Evolutionary conservation across 2,329 filamentous ascomycete genomes (phyloP).

Genomic region (Aspergillus sp.): DNA sequence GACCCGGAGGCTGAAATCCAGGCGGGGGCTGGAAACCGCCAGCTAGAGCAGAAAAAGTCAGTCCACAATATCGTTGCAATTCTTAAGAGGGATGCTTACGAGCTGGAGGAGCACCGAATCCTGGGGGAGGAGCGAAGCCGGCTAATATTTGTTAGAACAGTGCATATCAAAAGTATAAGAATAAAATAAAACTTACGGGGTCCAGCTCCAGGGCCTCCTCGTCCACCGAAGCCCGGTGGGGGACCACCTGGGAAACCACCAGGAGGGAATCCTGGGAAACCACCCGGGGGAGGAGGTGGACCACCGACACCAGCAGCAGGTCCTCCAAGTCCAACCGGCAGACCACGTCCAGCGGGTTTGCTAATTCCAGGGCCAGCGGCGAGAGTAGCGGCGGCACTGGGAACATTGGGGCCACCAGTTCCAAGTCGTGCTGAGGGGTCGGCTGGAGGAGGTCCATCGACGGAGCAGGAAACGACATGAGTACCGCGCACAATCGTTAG

Average conservation of each 20-base stretch:
- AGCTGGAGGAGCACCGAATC: slow-evolving; percentile 45
- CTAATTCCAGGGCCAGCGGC: slow-evolving; percentile 85
- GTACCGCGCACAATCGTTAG: slow-evolving; percentile 92
- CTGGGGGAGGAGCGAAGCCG: slow-evolving; percentile 49
- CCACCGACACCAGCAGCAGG: slow-evolving; percentile 86
- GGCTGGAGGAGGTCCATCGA: slow-evolving; percentile 91
- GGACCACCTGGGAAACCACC: slow-evolving; percentile 55
- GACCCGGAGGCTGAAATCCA: slow-evolving; percentile 71
- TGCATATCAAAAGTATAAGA: not conserved
- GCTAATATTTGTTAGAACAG: slow-evolving; percentile 29
- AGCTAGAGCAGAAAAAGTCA: slow-evolving; percentile 46
- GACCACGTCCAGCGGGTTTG: slow-evolving; percentile 84
- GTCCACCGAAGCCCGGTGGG: slow-evolving; percentile 51
- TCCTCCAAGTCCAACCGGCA: slow-evolving; percentile 79
- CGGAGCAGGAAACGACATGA: slow-evolving; percentile 90
- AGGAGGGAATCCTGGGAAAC: slow-evolving; percentile 52
- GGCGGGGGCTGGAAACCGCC: slow-evolving; percentile 59
- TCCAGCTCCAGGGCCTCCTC: slow-evolving; percentile 52
- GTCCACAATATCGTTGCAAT: slow-evolving; percentile 19
- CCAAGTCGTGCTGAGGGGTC: slow-evolving; percentile 90
- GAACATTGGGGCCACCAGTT: slow-evolving; percentile 65
- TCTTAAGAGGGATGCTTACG: slow-evolving; percentile 39
- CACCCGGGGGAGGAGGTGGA: slow-evolving; percentile 65
- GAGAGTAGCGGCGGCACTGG: slow-evolving; percentile 62
- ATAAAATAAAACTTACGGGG: slow-evolving; percentile 46